Evolutionary conservation across 2,329 filamentous ascomycete genomes (phyloP).

Genomic region (Arthrocladium fulminans): DNA sequence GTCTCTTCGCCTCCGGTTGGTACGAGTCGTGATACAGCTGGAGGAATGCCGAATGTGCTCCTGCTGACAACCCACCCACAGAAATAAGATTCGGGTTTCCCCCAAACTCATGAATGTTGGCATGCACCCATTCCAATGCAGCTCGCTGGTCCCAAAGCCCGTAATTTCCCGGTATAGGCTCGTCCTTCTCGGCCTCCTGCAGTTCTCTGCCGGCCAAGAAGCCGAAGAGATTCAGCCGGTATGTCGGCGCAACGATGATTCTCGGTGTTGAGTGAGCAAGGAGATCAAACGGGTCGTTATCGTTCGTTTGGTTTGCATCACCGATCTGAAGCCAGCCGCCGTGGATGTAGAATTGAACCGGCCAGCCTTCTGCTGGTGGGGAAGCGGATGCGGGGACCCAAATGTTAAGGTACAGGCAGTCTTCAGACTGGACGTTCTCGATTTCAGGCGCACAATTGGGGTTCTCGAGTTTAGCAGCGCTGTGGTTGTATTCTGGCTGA

Average conservation of each 20-base stretch:
- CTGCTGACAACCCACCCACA: conserved; percentile 37
- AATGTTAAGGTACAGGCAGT: conserved; percentile 44
- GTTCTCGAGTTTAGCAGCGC: conserved; percentile 21
- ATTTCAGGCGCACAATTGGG: conserved; percentile 23
- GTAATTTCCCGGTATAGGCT: conserved; percentile 31
- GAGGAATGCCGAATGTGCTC: conserved; percentile 37
- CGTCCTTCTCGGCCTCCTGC: conserved; percentile 22
- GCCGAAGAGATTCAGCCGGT: conserved; percentile 42
- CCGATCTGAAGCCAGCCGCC: conserved; percentile 44
- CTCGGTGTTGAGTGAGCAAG: conserved; percentile 27
- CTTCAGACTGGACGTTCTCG: conserved; percentile 33
- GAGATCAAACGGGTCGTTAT: conserved; percentile 39
- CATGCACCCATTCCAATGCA: conserved; percentile 44
- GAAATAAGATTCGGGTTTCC: conserved; percentile 41
- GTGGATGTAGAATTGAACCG: conserved; percentile 30
- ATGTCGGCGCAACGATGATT: conserved; percentile 40
- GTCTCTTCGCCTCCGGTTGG: conserved; percentile 15
- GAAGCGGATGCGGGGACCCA: conserved; percentile 37
- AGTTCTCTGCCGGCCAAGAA: conserved; percentile 39
- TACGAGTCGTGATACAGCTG: conserved; percentile 34
- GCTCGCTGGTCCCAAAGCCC: conserved; percentile 43
- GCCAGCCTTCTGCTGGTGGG: conserved; percentile 23
- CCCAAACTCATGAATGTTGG: conserved; percentile 39
- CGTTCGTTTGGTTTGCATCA: conserved; percentile 35
- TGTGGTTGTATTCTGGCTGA: conserved; percentile 28